Conservation (phyloP, 805 yeast species). For the Sugiyamaella smithiae region DNA sequence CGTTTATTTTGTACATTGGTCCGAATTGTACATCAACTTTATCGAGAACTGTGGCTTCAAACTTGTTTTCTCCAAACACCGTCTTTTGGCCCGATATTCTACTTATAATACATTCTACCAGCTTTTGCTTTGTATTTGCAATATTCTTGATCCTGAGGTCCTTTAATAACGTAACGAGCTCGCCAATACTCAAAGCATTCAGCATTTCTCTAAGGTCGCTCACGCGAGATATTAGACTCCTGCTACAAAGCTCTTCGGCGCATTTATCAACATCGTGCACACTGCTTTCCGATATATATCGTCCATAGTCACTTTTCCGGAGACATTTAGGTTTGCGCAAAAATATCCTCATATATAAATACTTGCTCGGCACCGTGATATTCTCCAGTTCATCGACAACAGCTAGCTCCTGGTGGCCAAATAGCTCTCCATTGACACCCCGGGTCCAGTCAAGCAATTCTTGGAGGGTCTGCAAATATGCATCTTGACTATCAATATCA, state of each 20-base stretch:
- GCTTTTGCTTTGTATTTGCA: slow-evolving; percentile 8
- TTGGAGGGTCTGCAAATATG: slow-evolving; percentile 7
- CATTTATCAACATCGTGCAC: no score
- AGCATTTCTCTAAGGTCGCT: slow-evolving; percentile 15
- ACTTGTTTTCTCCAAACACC: not conserved
- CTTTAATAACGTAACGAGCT: slow-evolving; percentile 22
- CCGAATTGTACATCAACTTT: slow-evolving; percentile 4
- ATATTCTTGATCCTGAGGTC: slow-evolving; percentile 2
- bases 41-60: not conserved
- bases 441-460: slow-evolving; percentile 1
- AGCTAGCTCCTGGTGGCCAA: slow-evolving; percentile 7
- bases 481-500: not conserved
- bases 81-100: slow-evolving; percentile 6
- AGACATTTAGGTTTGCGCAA: slow-evolving; percentile 16
- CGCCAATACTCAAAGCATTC: slow-evolving; percentile 23
- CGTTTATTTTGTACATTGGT: slow-evolving; percentile 4
- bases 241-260: slow-evolving; percentile 16
- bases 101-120: slow-evolving; percentile 10
- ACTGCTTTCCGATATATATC: slow-evolving; percentile 25
- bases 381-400: not conserved
- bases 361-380: slow-evolving; percentile 7
- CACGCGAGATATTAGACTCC: slow-evolving; percentile 16
- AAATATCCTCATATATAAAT: slow-evolving; percentile 18
- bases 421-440: slow-evolving; percentile 7
- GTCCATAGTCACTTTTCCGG: slow-evolving; percentile 22